A percentile compares a stretch with the other conserved stretches of the same genome.
phyloP scores from a whole-genome alignment of 495 filamentous ascomycete genomes.

The Delitschia confertaspora region DNA sequence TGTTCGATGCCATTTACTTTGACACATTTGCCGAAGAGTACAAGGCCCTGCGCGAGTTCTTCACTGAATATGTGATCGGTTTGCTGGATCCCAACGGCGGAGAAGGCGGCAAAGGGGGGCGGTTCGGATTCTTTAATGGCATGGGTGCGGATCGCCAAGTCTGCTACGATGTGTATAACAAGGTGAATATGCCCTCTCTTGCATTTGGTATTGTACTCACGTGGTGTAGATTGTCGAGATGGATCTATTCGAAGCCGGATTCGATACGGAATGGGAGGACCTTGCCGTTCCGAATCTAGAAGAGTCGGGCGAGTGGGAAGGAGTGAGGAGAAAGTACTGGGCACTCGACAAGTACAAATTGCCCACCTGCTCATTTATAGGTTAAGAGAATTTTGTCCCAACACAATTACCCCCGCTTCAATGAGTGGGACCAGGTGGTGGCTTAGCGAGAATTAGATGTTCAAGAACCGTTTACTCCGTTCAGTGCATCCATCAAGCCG shows the following conservation, averaged over 20 bases:
- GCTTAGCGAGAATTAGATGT: too few relatives aligned
- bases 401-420: slow-evolving; percentile 14
- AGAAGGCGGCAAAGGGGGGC: slow-evolving; percentile 40
- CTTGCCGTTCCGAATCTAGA: slow-evolving; percentile 56
- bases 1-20: slow-evolving; percentile 92
- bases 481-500: slow-evolving; percentile 13
- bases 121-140: slow-evolving; percentile 92
- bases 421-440: too few relatives aligned
- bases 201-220: not conserved
- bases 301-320: slow-evolving; percentile 66
- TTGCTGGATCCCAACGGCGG: slow-evolving; percentile 51
- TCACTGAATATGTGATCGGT: slow-evolving; percentile 74
- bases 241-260: slow-evolving; percentile 82
- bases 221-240: slow-evolving; percentile 63
- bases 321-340: slow-evolving; percentile 83
- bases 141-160: slow-evolving; percentile 86
- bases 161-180: slow-evolving; percentile 92
- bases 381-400: too few relatives aligned
- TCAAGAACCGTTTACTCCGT: slow-evolving; percentile 8
- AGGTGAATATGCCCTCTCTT: slow-evolving; percentile 31
- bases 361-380: slow-evolving; percentile 45
- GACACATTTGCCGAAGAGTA: slow-evolving; percentile 97
- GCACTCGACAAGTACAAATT: slow-evolving; percentile 64
- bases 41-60: slow-evolving; percentile 72
- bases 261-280: slow-evolving; percentile 80